A percentile compares a stretch with the other conserved stretches of the same genome.
These are phyloP conservation scores for Aspergillus uvarum DNA, from an alignment of 2,329 filamentous ascomycete species.

Conservation along the genomic window DNA sequence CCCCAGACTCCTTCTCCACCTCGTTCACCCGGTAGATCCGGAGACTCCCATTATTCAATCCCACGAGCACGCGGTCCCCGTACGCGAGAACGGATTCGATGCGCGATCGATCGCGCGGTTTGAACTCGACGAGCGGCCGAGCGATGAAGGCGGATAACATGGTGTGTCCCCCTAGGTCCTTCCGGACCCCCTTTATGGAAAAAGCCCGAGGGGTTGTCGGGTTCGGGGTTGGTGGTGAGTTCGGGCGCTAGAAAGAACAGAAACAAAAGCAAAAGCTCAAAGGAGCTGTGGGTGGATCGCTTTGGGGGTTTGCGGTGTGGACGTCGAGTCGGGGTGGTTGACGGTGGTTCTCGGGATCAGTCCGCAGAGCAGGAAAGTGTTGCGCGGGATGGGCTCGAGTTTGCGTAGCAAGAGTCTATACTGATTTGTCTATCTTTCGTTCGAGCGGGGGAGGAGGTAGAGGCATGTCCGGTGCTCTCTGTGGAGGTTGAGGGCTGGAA, in stretches of 20 bases:
- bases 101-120: conserved; percentile 90
- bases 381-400: too few relatives aligned
- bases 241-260: too few relatives aligned
- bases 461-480: not conserved
- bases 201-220: not conserved
- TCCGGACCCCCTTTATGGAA: not conserved
- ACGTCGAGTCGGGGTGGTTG: too few relatives aligned
- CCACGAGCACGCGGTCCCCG: conserved; percentile 88
- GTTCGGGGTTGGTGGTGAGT: not conserved
- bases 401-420: too few relatives aligned
- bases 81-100: conserved; percentile 95
- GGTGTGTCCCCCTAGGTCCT: conserved; percentile 20
- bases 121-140: conserved; percentile 94
- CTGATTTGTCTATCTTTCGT: too few relatives aligned
- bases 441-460: not conserved
- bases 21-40: conserved; percentile 92
- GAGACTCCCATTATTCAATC: conserved; percentile 82
- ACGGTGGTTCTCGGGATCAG: too few relatives aligned
- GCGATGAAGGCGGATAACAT: conserved; percentile 99
- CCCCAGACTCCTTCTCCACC: conserved; percentile 33
- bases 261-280: too few relatives aligned
- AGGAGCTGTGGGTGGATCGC: too few relatives aligned
- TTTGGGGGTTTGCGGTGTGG: too few relatives aligned
- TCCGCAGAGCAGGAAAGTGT: too few relatives aligned
- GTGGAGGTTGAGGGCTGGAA: not conserved